Evolutionary conservation across 208 protist species (phyloP).

Genomic region (Trypanosoma lewisi): DNA sequence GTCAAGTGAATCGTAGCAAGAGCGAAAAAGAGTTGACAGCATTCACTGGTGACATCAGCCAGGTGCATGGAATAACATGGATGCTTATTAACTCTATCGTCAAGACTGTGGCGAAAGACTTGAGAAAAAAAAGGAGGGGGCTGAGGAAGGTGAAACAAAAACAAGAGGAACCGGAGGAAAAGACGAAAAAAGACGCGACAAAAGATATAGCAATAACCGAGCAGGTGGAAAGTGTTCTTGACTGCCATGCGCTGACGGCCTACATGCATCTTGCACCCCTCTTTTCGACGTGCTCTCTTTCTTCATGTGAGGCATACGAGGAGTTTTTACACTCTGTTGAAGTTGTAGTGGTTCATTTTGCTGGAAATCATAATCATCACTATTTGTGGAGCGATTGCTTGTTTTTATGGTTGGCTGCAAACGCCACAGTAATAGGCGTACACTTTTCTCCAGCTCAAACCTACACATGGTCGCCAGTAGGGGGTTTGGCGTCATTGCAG

Average conservation of each 20-base stretch:
- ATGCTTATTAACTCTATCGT: constrained; percentile 10
- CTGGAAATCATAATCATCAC: neutral
- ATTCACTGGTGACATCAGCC: neutral
- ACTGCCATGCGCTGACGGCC: constrained; percentile 17
- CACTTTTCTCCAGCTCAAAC: neutral
- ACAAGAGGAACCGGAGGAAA: too few species aligned
- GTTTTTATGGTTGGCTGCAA: constrained; percentile 27
- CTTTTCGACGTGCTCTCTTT: neutral
- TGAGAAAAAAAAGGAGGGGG: neutral
- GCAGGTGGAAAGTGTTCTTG: constrained; percentile 15
- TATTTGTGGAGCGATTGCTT: constrained; percentile 28
- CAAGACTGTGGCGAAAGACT: neutral
- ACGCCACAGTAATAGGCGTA: constrained; percentile 9
- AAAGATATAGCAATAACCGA: neutral
- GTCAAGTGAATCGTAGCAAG: neutral
- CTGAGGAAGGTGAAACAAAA: too few species aligned
- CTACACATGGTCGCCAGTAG: constrained; percentile 3
- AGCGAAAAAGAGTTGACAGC: neutral
- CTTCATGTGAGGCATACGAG: constrained; percentile 6
- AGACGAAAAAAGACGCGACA: neutral
- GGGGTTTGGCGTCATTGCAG: neutral
- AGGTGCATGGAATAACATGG: constrained; percentile 10
- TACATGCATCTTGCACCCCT: constrained; percentile 17
- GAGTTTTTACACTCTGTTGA: constrained; percentile 6
- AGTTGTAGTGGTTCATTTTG: neutral